These are phyloP conservation scores for Cladosporium oxysporum DNA, from an alignment of 2,329 filamentous ascomycete species.

Conservation along the genomic window DNA sequence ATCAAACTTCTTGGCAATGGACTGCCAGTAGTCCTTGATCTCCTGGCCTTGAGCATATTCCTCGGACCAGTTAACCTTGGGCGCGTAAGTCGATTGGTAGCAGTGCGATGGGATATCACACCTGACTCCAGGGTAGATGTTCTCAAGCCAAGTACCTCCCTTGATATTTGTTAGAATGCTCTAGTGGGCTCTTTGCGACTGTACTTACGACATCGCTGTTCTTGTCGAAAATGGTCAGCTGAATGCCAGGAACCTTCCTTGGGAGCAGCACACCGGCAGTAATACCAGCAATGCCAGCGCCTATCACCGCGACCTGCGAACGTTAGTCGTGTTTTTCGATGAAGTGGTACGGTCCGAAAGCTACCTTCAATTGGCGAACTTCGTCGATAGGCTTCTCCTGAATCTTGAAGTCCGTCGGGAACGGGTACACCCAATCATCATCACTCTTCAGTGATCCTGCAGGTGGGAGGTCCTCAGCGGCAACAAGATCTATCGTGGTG, in stretches of 20 bases:
- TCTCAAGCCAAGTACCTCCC: constrained; percentile 53
- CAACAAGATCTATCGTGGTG: constrained; percentile 7
- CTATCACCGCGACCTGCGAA: constrained; percentile 60
- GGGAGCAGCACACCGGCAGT: constrained; percentile 67
- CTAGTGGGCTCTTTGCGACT: background rate
- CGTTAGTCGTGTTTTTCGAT: background rate
- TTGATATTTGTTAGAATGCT: constrained; percentile 23
- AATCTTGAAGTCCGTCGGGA: constrained; percentile 34
- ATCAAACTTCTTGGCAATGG: constrained; percentile 62
- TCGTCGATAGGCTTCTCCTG: constrained; percentile 34
- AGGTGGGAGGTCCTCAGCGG: constrained; percentile 8
- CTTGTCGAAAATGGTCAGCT: constrained; percentile 68
- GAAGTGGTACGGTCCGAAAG: background rate
- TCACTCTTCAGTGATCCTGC: constrained; percentile 3
- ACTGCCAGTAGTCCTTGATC: constrained; percentile 68
- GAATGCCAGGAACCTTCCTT: constrained; percentile 66
- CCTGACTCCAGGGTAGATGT: constrained; percentile 63
- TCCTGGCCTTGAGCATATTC: constrained; percentile 67
- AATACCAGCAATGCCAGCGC: constrained; percentile 65
- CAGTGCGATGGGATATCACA: constrained; percentile 71
- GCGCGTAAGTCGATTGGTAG: constrained; percentile 68
- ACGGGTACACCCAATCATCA: constrained; percentile 30
- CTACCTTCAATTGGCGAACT: constrained; percentile 29
- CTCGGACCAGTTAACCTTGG: constrained; percentile 69
- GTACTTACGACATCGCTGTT: constrained; percentile 63